A percentile compares a stretch with the other conserved stretches of the same genome.
Evolutionary conservation across 2,329 filamentous ascomycete genomes (phyloP).

Genomic region (Neopestalotiopsis rosae): DNA sequence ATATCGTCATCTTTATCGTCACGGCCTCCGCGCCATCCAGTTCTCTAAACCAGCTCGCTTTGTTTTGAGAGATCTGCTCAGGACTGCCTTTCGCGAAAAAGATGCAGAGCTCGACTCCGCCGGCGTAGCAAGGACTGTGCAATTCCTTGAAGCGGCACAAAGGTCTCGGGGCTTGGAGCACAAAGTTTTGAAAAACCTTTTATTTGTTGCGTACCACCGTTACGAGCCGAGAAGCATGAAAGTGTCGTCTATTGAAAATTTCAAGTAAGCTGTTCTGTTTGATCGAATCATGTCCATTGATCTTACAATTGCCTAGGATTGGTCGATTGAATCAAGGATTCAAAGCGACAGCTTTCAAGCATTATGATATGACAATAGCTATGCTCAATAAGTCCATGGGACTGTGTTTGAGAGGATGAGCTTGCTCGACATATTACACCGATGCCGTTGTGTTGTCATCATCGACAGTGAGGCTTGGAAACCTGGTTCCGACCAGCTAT

Average conservation of each 20-base stretch:
- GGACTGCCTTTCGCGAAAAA: constrained; percentile 62
- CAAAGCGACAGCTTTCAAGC: constrained; percentile 50
- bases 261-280: constrained; percentile 9
- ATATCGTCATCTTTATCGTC: constrained; percentile 74
- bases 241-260: constrained; percentile 18
- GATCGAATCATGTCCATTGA: constrained; percentile 21
- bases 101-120: constrained; percentile 51
- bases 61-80: constrained; percentile 63
- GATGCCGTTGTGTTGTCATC: no score
- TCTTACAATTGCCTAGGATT: constrained; percentile 20
- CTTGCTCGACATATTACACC: not conserved
- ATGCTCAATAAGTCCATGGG: constrained; percentile 80
- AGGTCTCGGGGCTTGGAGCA: constrained; percentile 72
- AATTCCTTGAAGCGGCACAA: constrained; percentile 72
- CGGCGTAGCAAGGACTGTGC: constrained; percentile 67
- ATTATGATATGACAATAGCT: constrained; percentile 72
- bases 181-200: constrained; percentile 71
- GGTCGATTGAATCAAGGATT: constrained; percentile 25
- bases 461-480: not conserved
- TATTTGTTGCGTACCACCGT: constrained; percentile 54
- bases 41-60: constrained; percentile 73
- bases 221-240: constrained; percentile 36
- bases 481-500: no score
- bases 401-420: constrained; percentile 59
- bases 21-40: constrained; percentile 71